These are phyloP conservation scores for Pyrus hybrid DNA, from an alignment of 331 rosid genomes.

Conservation along the genomic window DNA sequence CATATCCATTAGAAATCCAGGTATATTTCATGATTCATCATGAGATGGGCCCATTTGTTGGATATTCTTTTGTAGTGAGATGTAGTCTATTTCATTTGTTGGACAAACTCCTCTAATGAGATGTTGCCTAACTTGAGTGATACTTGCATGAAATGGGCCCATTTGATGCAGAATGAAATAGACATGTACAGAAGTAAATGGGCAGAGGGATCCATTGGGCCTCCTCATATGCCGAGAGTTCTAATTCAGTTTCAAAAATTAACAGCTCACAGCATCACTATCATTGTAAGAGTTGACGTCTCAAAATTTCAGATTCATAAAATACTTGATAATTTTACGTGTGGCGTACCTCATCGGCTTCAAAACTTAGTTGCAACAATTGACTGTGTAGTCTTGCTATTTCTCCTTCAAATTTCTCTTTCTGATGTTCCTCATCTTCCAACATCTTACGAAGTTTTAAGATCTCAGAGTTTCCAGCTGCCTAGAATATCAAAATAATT, in stretches of 20 bases:
- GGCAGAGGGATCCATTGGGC: background rate
- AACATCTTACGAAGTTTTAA: conserved; percentile 55
- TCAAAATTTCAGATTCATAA: background rate
- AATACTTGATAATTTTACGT: background rate
- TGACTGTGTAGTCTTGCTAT: conserved; percentile 79
- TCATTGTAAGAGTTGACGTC: background rate
- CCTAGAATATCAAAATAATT: conserved; percentile 38
- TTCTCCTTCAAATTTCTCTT: conserved; percentile 83
- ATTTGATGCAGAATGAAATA: background rate
- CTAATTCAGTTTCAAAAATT: background rate
- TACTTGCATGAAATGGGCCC: background rate
- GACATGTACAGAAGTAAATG: background rate
- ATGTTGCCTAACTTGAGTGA: too few species aligned
- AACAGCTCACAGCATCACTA: background rate
- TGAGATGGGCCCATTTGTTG: background rate
- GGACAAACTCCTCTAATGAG: too few species aligned
- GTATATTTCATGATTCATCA: background rate
- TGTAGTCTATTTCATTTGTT: too few species aligned
- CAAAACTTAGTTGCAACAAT: conserved; percentile 72
- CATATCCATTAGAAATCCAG: conserved; percentile 5
- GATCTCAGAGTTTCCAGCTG: conserved; percentile 61
- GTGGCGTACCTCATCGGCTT: conserved; percentile 67
- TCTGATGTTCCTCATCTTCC: conserved; percentile 60
- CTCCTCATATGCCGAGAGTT: background rate
- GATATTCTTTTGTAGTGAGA: too few species aligned